Evolutionary conservation across 2,329 filamentous ascomycete species (phyloP).

Genomic region (Aspergillus novofumigatus): DNA sequence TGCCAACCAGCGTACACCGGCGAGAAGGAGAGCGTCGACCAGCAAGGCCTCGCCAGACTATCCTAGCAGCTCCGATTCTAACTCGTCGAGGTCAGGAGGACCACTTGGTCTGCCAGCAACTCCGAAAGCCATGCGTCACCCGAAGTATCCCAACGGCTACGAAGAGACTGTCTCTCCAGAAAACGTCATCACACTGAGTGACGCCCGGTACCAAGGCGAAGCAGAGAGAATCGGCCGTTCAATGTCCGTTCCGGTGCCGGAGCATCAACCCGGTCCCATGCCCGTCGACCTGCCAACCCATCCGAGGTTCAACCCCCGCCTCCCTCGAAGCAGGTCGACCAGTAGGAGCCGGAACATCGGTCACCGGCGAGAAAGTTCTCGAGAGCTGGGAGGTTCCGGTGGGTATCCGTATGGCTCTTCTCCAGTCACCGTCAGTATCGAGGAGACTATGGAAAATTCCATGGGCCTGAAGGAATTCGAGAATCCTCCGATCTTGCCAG

Average conservation of each 20-base stretch:
- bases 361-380: conserved; percentile 29
- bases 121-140: conserved; percentile 82
- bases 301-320: conserved; percentile 37
- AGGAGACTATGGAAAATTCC: conserved; percentile 47
- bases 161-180: conserved; percentile 52
- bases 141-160: conserved; percentile 56
- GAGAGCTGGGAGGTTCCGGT: conserved; percentile 19
- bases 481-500: conserved; percentile 52
- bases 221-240: conserved; percentile 34
- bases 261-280: conserved; percentile 20
- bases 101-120: conserved; percentile 82
- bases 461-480: conserved; percentile 18
- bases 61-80: conserved; percentile 37
- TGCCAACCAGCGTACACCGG: conserved; percentile 31
- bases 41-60: conserved; percentile 37
- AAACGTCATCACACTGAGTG: conserved; percentile 34
- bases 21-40: conserved; percentile 29
- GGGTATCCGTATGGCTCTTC: conserved; percentile 27
- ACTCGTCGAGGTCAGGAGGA: conserved; percentile 41
- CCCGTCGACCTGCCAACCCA: conserved; percentile 36
- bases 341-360: conserved; percentile 32
- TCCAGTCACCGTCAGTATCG: conserved; percentile 49
- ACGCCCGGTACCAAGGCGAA: conserved; percentile 36
- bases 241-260: conserved; percentile 37
- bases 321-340: conserved; percentile 39